Evolutionary conservation across 371 early-diverging fungal species (phyloP), one percentile per base, ranked within the genome.

Genomic region (Syncephalastrum monosporum): DNA sequence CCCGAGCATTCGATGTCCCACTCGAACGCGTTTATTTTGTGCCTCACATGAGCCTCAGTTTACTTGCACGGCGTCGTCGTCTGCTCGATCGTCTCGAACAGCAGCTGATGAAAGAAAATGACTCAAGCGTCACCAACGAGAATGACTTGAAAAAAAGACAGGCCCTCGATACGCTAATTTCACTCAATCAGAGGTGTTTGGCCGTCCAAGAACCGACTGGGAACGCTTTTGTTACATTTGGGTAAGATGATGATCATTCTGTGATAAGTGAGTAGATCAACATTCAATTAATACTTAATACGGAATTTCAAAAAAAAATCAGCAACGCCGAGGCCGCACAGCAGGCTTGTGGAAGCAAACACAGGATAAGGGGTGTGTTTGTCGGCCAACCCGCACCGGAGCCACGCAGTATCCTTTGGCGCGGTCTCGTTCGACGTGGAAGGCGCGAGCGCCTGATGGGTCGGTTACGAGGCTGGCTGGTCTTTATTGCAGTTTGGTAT

Each of bases 351-450:
- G 38, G 38, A 33, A 33, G 38, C 38, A 33, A 33, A 33, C 38
- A 33, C 8, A 33, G 38, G 38, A 33, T 33, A 8, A 33, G 38
- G 1, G 87, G 89, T 52, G 77, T 85, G 7, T 85, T 88, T 61
- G 73, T 84, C 56, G 85, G 89, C 0, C 71, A 74, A 24, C 74
- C 90, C 71, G 96, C 96, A 8, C 95, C 96, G 0, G 95, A 96
- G 60, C 97, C 97, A 23, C 85, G 95, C 42, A 95, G 93, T 66
- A 72, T 97, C 15, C 80, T 87, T 60, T 97, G 97, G 97, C 71
- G 82, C 53, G 93, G 92, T 63, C 68, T 94, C 21, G 83, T 87
- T 55, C 73, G 82, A 21, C 68, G 71, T 46, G 77, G 81, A 43
- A 69, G 73, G 29, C 71, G 74, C n/a, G 74, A 59, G 53, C 67